phyloP scores from a whole-genome alignment of 2,329 filamentous ascomycete genomes.

The Cucurbitaria berberidis region DNA sequence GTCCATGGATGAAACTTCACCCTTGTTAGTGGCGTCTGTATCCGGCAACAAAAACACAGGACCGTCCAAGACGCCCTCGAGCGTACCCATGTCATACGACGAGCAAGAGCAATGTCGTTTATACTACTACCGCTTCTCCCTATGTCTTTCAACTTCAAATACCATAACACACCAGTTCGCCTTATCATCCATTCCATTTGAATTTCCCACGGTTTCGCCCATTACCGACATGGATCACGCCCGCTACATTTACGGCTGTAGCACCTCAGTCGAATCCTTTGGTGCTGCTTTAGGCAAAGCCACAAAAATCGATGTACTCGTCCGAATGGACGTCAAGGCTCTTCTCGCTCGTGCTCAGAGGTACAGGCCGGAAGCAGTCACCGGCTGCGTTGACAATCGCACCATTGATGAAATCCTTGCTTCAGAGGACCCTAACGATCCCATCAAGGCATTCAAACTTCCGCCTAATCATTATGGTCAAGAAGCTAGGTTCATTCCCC shows the following conservation, averaged over 20 bases:
- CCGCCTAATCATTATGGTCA: slow-evolving; percentile 69
- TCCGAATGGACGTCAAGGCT: slow-evolving; percentile 63
- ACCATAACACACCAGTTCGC: slow-evolving; percentile 68
- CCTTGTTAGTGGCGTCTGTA: slow-evolving; percentile 17
- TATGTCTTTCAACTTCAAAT: slow-evolving; percentile 45
- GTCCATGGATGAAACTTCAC: slow-evolving; percentile 34
- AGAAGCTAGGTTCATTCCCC: slow-evolving; percentile 69
- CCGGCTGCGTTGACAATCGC: slow-evolving; percentile 67
- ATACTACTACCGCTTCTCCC: slow-evolving; percentile 70
- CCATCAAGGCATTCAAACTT: slow-evolving; percentile 67
- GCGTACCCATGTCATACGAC: slow-evolving; percentile 33
- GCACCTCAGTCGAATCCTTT: slow-evolving; percentile 63
- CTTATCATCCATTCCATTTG: slow-evolving; percentile 68
- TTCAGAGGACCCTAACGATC: slow-evolving; percentile 53
- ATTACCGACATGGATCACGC: slow-evolving; percentile 62
- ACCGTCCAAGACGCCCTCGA: slow-evolving; percentile 14
- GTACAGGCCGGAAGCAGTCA: slow-evolving; percentile 57
- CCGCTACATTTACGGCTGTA: slow-evolving; percentile 72
- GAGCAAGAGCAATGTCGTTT: slow-evolving; percentile 72
- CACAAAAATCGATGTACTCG: slow-evolving; percentile 69
- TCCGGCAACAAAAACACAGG: slow-evolving; percentile 5
- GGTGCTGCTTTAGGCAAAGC: slow-evolving; percentile 67
- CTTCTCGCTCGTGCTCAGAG: slow-evolving; percentile 62
- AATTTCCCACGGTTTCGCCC: slow-evolving; percentile 68
- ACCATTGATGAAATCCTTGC: slow-evolving; percentile 60